These are phyloP conservation scores for Phytophthora pinifolia DNA, from an alignment of 352 stramenopile genomes.

Conservation along the genomic window DNA sequence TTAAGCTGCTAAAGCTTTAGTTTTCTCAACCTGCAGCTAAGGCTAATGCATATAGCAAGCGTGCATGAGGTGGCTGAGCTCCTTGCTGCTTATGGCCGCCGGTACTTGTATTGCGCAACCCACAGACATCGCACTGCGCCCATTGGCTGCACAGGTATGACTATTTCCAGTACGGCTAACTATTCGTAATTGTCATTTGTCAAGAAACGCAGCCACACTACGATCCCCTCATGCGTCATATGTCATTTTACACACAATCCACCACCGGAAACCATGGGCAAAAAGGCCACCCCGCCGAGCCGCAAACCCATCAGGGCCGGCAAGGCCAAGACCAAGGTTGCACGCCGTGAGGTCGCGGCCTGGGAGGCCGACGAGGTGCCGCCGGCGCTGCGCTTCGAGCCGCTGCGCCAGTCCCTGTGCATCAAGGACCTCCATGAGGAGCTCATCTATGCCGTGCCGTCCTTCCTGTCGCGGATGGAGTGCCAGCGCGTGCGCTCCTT, in stretches of 20 bases:
- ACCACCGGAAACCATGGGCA: constrained; percentile 18
- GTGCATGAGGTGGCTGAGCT: too few species aligned
- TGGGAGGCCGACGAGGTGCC: constrained; percentile 35
- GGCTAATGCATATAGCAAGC: too few species aligned
- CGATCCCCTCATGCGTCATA: background rate
- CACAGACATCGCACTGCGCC: too few species aligned
- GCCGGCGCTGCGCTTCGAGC: constrained; percentile 48
- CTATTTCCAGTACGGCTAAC: too few species aligned
- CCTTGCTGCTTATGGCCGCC: too few species aligned
- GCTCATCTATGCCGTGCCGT: constrained; percentile 66
- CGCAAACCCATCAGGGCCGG: constrained; percentile 14
- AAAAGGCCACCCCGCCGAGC: constrained; percentile 11
- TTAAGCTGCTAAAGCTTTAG: background rate
- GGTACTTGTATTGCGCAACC: too few species aligned
- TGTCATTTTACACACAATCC: background rate
- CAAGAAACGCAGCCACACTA: background rate
- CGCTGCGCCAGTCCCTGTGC: constrained; percentile 35
- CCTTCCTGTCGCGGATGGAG: constrained; percentile 61
- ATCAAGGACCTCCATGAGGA: constrained; percentile 47
- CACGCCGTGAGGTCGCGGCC: constrained; percentile 14
- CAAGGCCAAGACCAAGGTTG: constrained; percentile 12
- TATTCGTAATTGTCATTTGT: background rate
- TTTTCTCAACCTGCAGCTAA: too few species aligned
- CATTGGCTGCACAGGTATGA: too few species aligned
- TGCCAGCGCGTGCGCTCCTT: constrained; percentile 65